phyloP scores from a whole-genome alignment of 1,284 basidiomycete species.

The Dichomitus squalens region DNA sequence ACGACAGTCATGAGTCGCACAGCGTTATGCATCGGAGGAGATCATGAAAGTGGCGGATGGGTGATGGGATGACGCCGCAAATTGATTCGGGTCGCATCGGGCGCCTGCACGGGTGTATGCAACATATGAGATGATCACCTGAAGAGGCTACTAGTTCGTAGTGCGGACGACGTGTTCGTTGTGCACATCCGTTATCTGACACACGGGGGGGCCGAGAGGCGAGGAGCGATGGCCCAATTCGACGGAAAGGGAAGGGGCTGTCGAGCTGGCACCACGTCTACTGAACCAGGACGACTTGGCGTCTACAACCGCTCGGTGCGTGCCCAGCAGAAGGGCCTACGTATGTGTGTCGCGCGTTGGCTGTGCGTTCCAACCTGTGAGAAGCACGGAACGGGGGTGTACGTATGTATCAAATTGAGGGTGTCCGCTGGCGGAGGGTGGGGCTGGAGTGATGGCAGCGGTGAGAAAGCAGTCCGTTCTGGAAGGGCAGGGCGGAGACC shows the following conservation, averaged over 20 bases:
- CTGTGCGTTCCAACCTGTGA: constrained; percentile 4
- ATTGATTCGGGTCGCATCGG: constrained; percentile 1
- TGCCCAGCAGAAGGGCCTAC: not conserved
- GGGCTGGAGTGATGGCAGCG: constrained; percentile 2
- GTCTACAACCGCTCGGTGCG: not conserved
- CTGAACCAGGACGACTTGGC: no score
- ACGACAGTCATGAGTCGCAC: constrained; percentile 4
- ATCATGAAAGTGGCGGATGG: not conserved
- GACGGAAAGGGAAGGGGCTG: constrained; percentile 5
- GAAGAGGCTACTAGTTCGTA: no score
- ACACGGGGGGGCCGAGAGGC: not conserved
- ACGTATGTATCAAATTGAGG: constrained; percentile 1
- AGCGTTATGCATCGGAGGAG: constrained; percentile 6
- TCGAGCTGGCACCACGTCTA: not conserved
- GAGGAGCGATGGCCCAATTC: not conserved
- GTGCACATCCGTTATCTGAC: not conserved
- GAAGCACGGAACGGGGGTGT: constrained; percentile 15
- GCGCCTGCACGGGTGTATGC: no score
- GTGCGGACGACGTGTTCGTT: no score
- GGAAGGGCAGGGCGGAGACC: not conserved
- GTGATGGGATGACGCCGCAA: constrained; percentile 12
- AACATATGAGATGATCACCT: not conserved
- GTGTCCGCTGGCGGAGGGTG: constrained; percentile 1
- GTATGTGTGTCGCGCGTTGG: constrained; percentile 2
- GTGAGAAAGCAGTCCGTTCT: constrained; percentile 9